Evolutionary conservation across 192 early-diverging fungal species (phyloP), one percentile per base, ranked within the genome.

Genomic region (Linnemannia hyalina): DNA sequence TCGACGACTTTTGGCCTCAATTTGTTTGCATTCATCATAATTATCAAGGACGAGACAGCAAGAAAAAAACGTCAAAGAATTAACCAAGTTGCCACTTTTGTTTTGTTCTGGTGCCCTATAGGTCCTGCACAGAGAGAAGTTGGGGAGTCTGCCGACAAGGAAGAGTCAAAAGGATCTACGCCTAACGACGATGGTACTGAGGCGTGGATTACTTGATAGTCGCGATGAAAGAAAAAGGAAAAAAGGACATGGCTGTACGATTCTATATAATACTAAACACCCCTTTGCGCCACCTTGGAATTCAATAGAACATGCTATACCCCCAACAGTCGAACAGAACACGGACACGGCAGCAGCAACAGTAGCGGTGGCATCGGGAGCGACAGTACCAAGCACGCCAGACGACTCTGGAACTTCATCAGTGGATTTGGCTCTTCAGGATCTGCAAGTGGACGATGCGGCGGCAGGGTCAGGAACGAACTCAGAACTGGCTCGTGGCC

Each of bases 61-160:
- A 26, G 23, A 60, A n/a, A 29, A 65, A 60, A 40, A 5, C 38
- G 22, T 65, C 60, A 35, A 3, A 23, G 23, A 0, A 11, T 11
- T 65, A 32, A 65, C 26, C 8, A 65, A 32, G 57, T 60, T 23
- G 10, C 36, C 5, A 42, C 26, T 11, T 73, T 10, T n/a, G 42
- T 6, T 44, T 73, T n/a, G n/a, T n/a, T 13, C 52, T 32, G 26
- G 36, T 70, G 8, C 10, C n/a, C 52, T 42, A 35, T 63, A 80
- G 78, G 78, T 29, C 71, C n/a, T 3, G 71, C 78, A 22, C 57
- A 73, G 38, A 60, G 78, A 16, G 72, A 71, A 11, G 49, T 40
- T n/a, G 47, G 49, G 3, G 68, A 71, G 26, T 42, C 60, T 8
- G 72, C 65, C 15, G 49, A 73, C 22, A 63, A 73, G 38, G 72